These are phyloP conservation scores for Carallia brachiata DNA, from an alignment of 345 rosid species.

Conservation along the genomic window DNA sequence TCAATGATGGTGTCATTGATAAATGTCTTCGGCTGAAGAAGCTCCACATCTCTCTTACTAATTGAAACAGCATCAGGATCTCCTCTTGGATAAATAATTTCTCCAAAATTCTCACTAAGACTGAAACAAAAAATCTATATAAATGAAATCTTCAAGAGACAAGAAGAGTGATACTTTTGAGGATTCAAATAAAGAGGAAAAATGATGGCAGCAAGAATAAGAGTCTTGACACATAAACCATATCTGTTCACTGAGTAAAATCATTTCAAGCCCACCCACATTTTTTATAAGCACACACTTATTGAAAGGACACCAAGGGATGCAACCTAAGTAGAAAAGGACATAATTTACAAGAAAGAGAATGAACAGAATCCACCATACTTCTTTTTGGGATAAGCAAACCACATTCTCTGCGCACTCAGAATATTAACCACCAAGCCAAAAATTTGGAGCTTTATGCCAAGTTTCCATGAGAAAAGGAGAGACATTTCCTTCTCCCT, in stretches of 20 bases:
- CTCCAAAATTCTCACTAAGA: constrained; percentile 74
- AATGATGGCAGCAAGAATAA: not conserved
- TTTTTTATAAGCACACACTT: no score
- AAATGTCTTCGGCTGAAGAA: constrained; percentile 82
- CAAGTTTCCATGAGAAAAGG: no score
- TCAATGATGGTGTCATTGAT: constrained; percentile 95
- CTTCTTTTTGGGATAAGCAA: no score
- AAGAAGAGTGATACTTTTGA: not conserved
- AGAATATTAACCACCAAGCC: no score
- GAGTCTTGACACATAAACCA: not conserved
- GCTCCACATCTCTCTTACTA: constrained; percentile 86
- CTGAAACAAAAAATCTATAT: constrained; percentile 32
- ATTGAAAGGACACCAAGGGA: not conserved
- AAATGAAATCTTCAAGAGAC: not conserved
- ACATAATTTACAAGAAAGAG: not conserved
- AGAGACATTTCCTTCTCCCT: no score
- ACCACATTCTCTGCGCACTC: no score
- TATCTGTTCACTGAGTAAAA: no score
- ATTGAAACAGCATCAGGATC: constrained; percentile 90
- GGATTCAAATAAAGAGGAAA: not conserved
- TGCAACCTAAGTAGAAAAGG: not conserved
- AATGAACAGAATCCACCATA: not conserved
- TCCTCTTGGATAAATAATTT: constrained; percentile 86
- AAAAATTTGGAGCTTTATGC: no score
- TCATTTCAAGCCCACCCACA: no score